These are phyloP conservation scores for Sphenostylis stenocarpa DNA, from an alignment of 306 rosid genomes.

Conservation along the genomic window DNA sequence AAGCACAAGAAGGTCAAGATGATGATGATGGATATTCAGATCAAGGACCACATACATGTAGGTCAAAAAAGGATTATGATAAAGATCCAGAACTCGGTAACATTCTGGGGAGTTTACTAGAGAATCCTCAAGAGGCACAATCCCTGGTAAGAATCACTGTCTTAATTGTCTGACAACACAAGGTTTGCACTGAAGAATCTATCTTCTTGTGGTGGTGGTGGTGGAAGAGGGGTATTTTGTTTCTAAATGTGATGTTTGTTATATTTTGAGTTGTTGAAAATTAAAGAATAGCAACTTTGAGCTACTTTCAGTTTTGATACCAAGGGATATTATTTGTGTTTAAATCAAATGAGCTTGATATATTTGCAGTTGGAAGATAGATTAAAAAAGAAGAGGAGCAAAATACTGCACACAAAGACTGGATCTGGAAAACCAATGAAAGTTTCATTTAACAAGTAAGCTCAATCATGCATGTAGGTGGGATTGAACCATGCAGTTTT, in stretches of 20 bases:
- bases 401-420: conserved; percentile 79
- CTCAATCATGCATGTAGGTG: conserved; percentile 8
- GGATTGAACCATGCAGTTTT: conserved; percentile 6
- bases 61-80: conserved; percentile 61
- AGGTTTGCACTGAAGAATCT: not conserved
- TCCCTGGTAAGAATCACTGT: conserved; percentile 58
- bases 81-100: conserved; percentile 86
- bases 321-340: not conserved
- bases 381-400: conserved; percentile 79
- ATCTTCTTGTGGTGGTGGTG: not conserved
- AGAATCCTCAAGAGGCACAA: conserved; percentile 72
- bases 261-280: conserved; percentile 25
- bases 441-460: conserved; percentile 80
- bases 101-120: conserved; percentile 64
- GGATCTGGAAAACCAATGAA: conserved; percentile 75
- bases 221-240: not conserved
- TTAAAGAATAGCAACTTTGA: not conserved
- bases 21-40: conserved; percentile 35
- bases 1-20: conserved; percentile 27
- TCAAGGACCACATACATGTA: conserved; percentile 47
- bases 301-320: conserved; percentile 15
- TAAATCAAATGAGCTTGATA: conserved; percentile 15
- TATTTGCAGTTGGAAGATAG: conserved; percentile 83
- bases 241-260: conserved; percentile 2
- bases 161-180: not conserved